Base-by-base conservation (phyloP, 108 stramenopile species). In the Nitzschia sp. region DNA sequence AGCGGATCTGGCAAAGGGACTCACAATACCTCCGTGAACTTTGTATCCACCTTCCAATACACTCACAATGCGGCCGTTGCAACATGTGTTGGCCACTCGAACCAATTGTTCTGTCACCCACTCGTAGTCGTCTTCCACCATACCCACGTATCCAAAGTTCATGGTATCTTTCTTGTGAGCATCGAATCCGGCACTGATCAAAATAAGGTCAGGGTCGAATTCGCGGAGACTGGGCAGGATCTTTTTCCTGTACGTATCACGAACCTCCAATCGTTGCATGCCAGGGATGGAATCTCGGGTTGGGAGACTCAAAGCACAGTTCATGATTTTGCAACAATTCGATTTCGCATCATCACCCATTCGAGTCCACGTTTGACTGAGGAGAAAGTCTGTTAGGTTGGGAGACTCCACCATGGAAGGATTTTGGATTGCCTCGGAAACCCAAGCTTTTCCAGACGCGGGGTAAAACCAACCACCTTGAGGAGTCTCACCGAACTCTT, bases 121-220 rank as follows among this genome's bases (percentile, higher is more conserved):
- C 71, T 96, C 94, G 68, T 97, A 98, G 68, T 98, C 98, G 51
- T 98, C 98, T 70, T 97, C 96, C 0, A 93, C 89, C 93, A 98
- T 95, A 38, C 93, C 97, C 11, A 95, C 91, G 67, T 94, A 97
- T 41, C 92, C 91, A 77, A 94, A 92, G 71, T 94, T 95, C 90
- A 95, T 91, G 25, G 79, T 80, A 67, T 97, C 96, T 53, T 80
- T 83, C 44, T 88, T 87, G 69, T 96, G 97, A 0, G 95, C 97
- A 75, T 99, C 99, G 66, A 99, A 99, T n/a, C 99, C 99, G 40
- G 99, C 99, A 60, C 93, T 95, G 44, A 99, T 92, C 54, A 99
- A 90, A 48, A 98, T 93, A 8, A 99, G 73, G 78, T 99, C 97
- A 34, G 99, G 97, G 62, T 95, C 82, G 72, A 98, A 98, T 44